phyloP scores from a whole-genome alignment of 306 rosid species.

The Cucumis sativus region Cucumber_9930_V3 NC_026656.2:2307501-2308000 shows the following conservation, averaged over 20 bases:
- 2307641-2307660: background rate
- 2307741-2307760: background rate
- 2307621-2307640: background rate
- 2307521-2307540: background rate
- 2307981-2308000: background rate
- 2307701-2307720: slow-evolving; percentile 2
- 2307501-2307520: background rate
- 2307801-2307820: background rate
- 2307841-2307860: background rate
- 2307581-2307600: background rate
- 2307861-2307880: background rate
- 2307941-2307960: background rate
- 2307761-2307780: slow-evolving; percentile 10
- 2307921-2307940: slow-evolving; percentile 8
- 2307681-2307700: background rate
- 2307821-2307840: background rate
- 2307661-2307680: slow-evolving; percentile 7
- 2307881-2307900: background rate
- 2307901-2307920: slow-evolving; percentile 1
- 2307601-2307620: background rate
- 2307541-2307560: background rate
- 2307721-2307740: background rate
- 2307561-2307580: background rate
- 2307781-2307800: slow-evolving; percentile 8
- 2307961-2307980: slow-evolving; percentile 8